Conservation (phyloP, 2,329 filamentous ascomycete species). For the Penicillium occitanis region DNA sequence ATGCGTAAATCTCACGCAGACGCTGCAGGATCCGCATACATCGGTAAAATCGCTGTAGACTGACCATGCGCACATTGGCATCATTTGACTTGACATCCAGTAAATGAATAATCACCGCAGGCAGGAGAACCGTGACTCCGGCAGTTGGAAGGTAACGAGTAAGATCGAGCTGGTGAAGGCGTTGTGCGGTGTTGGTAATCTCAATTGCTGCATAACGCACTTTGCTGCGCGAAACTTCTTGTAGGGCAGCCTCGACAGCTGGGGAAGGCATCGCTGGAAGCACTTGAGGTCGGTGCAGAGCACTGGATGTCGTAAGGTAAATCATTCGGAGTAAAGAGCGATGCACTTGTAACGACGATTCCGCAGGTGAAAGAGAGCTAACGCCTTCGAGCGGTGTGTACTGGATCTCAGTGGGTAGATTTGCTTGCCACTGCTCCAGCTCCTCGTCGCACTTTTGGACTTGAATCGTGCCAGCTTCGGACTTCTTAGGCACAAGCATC, state of each 20-base stretch:
- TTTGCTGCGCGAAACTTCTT: constrained; percentile 78
- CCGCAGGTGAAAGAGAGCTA: constrained; percentile 45
- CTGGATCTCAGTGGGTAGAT: constrained; percentile 68
- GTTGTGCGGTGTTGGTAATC: constrained; percentile 79
- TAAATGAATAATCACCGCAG: constrained; percentile 90
- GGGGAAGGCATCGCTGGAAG: constrained; percentile 67
- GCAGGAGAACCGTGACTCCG: constrained; percentile 84
- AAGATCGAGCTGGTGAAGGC: constrained; percentile 69
- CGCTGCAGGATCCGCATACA: constrained; percentile 91
- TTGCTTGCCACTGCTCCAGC: constrained; percentile 72
- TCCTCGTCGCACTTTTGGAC: constrained; percentile 77
- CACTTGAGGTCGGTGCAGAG: constrained; percentile 87
- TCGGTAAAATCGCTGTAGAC: constrained; percentile 78
- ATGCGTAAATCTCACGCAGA: constrained; percentile 83
- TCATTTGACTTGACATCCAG: constrained; percentile 86
- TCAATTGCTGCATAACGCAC: constrained; percentile 81
- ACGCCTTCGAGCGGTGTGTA: constrained; percentile 64
- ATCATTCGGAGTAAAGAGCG: constrained; percentile 89
- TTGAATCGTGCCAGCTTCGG: constrained; percentile 75
- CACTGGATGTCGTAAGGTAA: constrained; percentile 87
- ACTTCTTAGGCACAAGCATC: constrained; percentile 89
- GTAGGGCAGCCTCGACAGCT: constrained; percentile 63
- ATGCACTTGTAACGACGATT: constrained; percentile 63
- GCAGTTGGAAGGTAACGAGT: constrained; percentile 83
- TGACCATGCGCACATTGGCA: constrained; percentile 67